A percentile compares a stretch with the other conserved stretches of the same genome.
Evolutionary conservation across 495 filamentous ascomycete genomes (phyloP).

Genomic region (Diplogelasinospora grovesii): DNA sequence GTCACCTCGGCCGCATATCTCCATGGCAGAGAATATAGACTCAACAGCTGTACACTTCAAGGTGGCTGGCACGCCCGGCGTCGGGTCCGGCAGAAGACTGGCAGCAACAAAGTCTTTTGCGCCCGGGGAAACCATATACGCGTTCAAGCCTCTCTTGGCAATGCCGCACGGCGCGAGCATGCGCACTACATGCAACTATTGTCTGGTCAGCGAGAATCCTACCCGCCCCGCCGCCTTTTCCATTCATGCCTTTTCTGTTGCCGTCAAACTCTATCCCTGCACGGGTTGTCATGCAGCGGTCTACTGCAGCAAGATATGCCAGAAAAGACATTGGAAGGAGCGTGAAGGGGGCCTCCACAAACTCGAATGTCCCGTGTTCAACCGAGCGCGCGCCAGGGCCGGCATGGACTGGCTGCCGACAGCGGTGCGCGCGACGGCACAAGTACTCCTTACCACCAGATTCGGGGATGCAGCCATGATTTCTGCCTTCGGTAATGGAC

Average conservation of each 20-base stretch:
- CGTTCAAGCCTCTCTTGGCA: conserved; percentile 35
- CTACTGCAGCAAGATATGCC: conserved; percentile 51
- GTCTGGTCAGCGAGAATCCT: conserved; percentile 21
- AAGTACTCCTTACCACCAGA: conserved; percentile 32
- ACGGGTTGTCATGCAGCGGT: conserved; percentile 39
- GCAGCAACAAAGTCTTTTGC: conserved; percentile 24
- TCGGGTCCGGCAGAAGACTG: conserved; percentile 30
- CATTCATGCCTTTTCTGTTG: too few species aligned
- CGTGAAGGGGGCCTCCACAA: conserved; percentile 41
- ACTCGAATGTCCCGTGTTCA: conserved; percentile 42
- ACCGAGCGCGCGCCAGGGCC: conserved; percentile 16
- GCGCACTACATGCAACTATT: conserved; percentile 36
- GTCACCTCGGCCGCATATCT: too few species aligned
- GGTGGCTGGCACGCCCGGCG: not conserved
- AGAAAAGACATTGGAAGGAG: conserved; percentile 51
- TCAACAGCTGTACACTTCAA: not conserved
- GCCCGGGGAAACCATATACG: conserved; percentile 35
- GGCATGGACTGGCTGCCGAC: conserved; percentile 37
- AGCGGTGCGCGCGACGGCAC: conserved; percentile 37
- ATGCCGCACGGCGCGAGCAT: conserved; percentile 34
- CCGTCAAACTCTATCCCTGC: conserved; percentile 41
- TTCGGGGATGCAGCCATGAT: conserved; percentile 5
- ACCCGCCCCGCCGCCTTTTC: conserved; percentile 5
- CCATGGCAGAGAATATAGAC: too few species aligned
- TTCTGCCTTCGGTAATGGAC: conserved; percentile 22